phyloP scores from a whole-genome alignment of 768 basidiomycete species.

The Peribolospora baueri region DNA sequence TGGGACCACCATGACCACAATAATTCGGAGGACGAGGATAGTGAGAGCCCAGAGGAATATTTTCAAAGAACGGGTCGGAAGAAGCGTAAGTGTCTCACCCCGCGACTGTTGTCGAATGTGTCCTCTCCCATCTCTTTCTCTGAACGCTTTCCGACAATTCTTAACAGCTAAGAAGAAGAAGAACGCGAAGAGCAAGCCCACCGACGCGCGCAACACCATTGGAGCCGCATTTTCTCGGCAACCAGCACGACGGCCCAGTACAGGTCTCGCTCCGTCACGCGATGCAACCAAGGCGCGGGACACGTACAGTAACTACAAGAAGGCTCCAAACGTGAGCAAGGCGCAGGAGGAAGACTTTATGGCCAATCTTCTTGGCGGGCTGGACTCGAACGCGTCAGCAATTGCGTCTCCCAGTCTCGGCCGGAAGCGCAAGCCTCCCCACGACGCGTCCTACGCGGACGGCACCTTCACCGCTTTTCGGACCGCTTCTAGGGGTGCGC shows the following conservation, averaged over 20 bases:
- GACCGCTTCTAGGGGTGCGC: too few species aligned
- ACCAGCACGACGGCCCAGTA: too few species aligned
- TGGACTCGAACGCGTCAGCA: constrained; percentile 29
- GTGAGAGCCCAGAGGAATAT: constrained; percentile 6
- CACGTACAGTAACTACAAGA: constrained; percentile 36
- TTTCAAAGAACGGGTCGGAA: constrained; percentile 5
- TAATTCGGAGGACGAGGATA: constrained; percentile 35
- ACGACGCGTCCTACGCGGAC: constrained; percentile 28
- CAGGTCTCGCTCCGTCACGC: constrained; percentile 19
- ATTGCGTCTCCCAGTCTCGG: constrained; percentile 7
- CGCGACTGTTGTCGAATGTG: constrained; percentile 2
- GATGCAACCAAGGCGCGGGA: constrained; percentile 22
- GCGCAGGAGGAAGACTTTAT: constrained; percentile 78
- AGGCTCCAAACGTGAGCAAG: constrained; percentile 22
- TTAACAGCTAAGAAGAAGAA: constrained; percentile 23
- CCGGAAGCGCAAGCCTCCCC: constrained; percentile 20
- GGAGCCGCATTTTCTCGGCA: too few species aligned
- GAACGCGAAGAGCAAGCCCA: constrained; percentile 19
- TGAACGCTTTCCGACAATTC: constrained; percentile 2
- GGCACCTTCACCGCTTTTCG: not conserved
- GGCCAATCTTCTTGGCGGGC: constrained; percentile 46
- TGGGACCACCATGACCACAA: constrained; percentile 29
- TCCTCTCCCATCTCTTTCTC: not conserved
- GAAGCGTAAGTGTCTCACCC: constrained; percentile 5
- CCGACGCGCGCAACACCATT: too few species aligned